A percentile compares a stretch with the other conserved stretches of the same genome.
These are phyloP conservation scores for Backusella liffmaniae DNA, from an alignment of 192 early-diverging fungal species.

Conservation along the genomic window DNA sequence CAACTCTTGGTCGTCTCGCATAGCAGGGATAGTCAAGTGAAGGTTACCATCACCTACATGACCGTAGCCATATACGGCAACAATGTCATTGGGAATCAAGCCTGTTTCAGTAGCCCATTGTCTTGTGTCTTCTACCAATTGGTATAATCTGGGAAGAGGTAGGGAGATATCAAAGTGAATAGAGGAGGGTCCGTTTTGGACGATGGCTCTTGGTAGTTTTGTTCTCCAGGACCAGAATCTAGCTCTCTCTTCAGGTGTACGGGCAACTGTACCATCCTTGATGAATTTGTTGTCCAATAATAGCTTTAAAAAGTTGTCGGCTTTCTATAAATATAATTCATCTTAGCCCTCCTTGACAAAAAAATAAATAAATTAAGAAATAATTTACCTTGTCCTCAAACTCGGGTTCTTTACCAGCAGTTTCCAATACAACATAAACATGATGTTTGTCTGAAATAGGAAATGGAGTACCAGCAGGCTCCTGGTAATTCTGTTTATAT, in stretches of 20 bases:
- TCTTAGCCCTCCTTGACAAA: background rate
- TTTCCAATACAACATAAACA: slow-evolving; percentile 94
- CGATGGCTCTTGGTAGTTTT: slow-evolving; percentile 86
- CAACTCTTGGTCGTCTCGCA: slow-evolving; percentile 13
- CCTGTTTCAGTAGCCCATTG: slow-evolving; percentile 53
- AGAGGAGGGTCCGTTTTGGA: slow-evolving; percentile 78
- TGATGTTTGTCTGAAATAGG: slow-evolving; percentile 63
- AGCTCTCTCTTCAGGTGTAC: slow-evolving; percentile 61
- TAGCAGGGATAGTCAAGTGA: slow-evolving; percentile 84
- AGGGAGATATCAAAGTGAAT: slow-evolving; percentile 95
- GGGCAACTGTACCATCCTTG: slow-evolving; percentile 84
- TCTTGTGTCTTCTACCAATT: slow-evolving; percentile 74
- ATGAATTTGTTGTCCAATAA: slow-evolving; percentile 69
- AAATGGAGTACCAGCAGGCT: slow-evolving; percentile 49
- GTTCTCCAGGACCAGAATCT: slow-evolving; percentile 89
- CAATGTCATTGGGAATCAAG: slow-evolving; percentile 48
- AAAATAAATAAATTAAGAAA: background rate
- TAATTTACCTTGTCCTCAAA: slow-evolving; percentile 75
- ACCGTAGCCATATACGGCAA: slow-evolving; percentile 88
- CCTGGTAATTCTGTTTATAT: slow-evolving; percentile 57
- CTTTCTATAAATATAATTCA: slow-evolving; percentile 49
- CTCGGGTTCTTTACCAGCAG: slow-evolving; percentile 82
- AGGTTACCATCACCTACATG: slow-evolving; percentile 97
- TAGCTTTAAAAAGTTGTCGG: slow-evolving; percentile 67
- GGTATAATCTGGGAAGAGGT: slow-evolving; percentile 79